Conservation (phyloP, 345 rosid genomes). For the Lepidium africanum region DNA sequence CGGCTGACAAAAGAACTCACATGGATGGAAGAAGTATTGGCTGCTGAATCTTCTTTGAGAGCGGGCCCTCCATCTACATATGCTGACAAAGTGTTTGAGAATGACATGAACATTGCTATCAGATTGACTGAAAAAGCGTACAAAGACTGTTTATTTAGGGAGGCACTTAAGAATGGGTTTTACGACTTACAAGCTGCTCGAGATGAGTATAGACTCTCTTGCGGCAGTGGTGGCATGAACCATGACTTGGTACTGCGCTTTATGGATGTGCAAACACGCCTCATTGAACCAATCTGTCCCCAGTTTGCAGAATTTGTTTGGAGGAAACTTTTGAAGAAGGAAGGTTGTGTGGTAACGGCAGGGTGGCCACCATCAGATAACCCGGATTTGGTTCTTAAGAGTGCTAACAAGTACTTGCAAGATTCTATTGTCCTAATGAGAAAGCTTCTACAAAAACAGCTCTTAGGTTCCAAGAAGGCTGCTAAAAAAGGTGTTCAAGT, state of each 20-base stretch:
- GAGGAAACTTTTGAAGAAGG: slow-evolving; percentile 75
- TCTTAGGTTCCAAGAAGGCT: slow-evolving; percentile 59
- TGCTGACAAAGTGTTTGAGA: slow-evolving; percentile 83
- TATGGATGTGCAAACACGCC: slow-evolving; percentile 90
- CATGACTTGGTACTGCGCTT: slow-evolving; percentile 54
- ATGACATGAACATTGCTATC: slow-evolving; percentile 82
- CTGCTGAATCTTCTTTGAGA: slow-evolving; percentile 66
- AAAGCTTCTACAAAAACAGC: slow-evolving; percentile 70
- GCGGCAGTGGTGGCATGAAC: slow-evolving; percentile 74
- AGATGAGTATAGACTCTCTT: slow-evolving; percentile 85
- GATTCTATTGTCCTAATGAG: slow-evolving; percentile 72
- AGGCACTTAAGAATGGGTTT: slow-evolving; percentile 84
- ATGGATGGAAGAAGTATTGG: slow-evolving; percentile 84
- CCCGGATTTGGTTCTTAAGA: slow-evolving; percentile 72
- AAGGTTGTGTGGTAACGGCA: slow-evolving; percentile 66
- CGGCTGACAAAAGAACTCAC: slow-evolving; percentile 80
- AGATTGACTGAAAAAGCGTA: slow-evolving; percentile 63
- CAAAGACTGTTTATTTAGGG: slow-evolving; percentile 70
- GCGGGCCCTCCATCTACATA: slow-evolving; percentile 58
- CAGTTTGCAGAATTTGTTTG: slow-evolving; percentile 88
- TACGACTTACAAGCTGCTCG: slow-evolving; percentile 93
- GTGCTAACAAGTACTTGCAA: slow-evolving; percentile 87
- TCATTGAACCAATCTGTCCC: slow-evolving; percentile 86
- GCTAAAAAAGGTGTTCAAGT: slow-evolving; percentile 61
- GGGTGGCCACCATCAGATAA: slow-evolving; percentile 82